These are phyloP conservation scores for Lecanicillium sp. DNA, from an alignment of 2,329 filamentous ascomycete genomes.

Conservation along the genomic window DNA sequence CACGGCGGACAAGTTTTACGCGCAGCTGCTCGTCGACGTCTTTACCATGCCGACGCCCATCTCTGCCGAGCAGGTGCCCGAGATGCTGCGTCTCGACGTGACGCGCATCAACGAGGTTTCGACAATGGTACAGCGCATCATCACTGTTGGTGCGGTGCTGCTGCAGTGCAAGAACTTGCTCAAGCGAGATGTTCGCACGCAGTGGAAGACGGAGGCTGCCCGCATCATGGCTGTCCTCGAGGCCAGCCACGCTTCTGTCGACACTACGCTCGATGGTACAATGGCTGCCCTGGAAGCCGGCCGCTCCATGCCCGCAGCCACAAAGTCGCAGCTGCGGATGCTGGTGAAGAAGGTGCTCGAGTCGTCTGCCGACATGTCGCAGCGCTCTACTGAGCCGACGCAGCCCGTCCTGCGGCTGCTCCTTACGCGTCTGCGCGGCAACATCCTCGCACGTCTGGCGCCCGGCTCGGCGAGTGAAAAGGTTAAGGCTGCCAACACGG, in stretches of 20 bases:
- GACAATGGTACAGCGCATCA: slow-evolving; percentile 44
- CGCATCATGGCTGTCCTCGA: slow-evolving; percentile 66
- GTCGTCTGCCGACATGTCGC: slow-evolving; percentile 39
- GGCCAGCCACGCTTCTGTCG: slow-evolving; percentile 39
- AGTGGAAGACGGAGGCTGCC: slow-evolving; percentile 68
- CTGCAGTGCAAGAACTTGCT: slow-evolving; percentile 77
- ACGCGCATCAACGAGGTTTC: slow-evolving; percentile 47
- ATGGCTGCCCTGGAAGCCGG: slow-evolving; percentile 57
- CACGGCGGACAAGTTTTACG: slow-evolving; percentile 63
- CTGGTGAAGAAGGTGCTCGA: slow-evolving; percentile 49
- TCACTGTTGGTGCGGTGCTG: slow-evolving; percentile 66
- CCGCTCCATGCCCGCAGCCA: slow-evolving; percentile 56
- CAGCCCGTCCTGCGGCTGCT: slow-evolving; percentile 59
- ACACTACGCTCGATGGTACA: slow-evolving; percentile 50
- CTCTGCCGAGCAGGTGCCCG: slow-evolving; percentile 51
- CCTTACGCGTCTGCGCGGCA: slow-evolving; percentile 57
- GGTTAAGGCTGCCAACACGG: slow-evolving; percentile 59
- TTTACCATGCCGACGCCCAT: slow-evolving; percentile 60
- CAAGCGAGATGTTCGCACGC: slow-evolving; percentile 69
- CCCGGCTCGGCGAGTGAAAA: slow-evolving; percentile 63
- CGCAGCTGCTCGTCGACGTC: slow-evolving; percentile 66
- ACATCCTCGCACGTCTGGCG: slow-evolving; percentile 57
- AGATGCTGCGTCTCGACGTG: slow-evolving; percentile 64
- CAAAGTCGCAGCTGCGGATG: slow-evolving; percentile 50
- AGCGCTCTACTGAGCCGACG: slow-evolving; percentile 32